These are phyloP conservation scores for Globisporangium rhizosaccharum DNA, from an alignment of 352 stramenopile species.

Conservation along the genomic window DNA sequence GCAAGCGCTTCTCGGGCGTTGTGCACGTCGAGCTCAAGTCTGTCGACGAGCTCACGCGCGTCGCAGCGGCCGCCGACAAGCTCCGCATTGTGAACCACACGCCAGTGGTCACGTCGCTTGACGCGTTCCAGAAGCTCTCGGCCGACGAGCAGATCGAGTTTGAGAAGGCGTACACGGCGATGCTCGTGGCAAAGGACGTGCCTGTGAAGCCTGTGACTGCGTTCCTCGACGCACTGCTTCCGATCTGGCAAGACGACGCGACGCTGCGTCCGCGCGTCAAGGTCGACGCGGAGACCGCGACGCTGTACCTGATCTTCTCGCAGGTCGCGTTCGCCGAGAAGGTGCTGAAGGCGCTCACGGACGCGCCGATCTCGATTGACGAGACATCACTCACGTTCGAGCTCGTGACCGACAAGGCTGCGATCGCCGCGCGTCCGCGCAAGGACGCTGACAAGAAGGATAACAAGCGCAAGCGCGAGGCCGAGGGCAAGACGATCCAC, in stretches of 20 bases:
- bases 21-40: conserved; percentile 74
- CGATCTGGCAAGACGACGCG: conserved; percentile 64
- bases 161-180: conserved; percentile 73
- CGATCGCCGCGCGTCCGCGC: conserved; percentile 68
- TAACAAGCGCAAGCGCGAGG: conserved; percentile 71
- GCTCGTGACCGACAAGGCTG: conserved; percentile 64
- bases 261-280: conserved; percentile 66
- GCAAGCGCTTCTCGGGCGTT: conserved; percentile 68
- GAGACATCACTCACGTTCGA: conserved; percentile 64
- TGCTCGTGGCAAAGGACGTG: conserved; percentile 83
- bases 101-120: conserved; percentile 46
- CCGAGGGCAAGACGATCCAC: conserved; percentile 68
- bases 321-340: conserved; percentile 63
- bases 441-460: conserved; percentile 43
- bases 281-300: conserved; percentile 52
- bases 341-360: conserved; percentile 35
- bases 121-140: conserved; percentile 57
- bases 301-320: conserved; percentile 79
- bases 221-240: conserved; percentile 66
- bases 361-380: conserved; percentile 50
- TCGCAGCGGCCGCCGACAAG: conserved; percentile 41
- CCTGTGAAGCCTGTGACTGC: conserved; percentile 61
- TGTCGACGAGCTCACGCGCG: conserved; percentile 42
- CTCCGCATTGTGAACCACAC: conserved; percentile 55
- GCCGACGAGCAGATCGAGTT: conserved; percentile 76